A percentile compares a stretch with the other conserved stretches of the same genome.
Evolutionary conservation across 2,329 filamentous ascomycete genomes (phyloP).

Genomic region (Diaporthe sp.): DNA sequence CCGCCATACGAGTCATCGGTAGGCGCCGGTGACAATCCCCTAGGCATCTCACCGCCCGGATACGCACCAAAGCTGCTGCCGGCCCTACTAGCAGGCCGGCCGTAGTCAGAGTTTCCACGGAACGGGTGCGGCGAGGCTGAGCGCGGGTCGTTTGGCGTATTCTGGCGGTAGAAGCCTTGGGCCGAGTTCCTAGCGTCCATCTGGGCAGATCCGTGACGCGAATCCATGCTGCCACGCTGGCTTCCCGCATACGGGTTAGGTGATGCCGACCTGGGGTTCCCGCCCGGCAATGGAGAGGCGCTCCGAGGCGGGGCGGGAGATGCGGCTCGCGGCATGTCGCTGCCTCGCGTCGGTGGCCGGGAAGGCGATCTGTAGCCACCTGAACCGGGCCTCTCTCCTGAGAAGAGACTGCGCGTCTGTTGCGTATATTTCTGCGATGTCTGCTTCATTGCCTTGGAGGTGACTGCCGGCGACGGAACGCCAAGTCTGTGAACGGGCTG

Average conservation of each 20-base stretch:
- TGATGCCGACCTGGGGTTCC: conserved; percentile 65
- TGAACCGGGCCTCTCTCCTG: conserved; percentile 51
- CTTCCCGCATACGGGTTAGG: conserved; percentile 72
- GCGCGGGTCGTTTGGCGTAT: conserved; percentile 63
- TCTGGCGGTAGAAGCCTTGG: conserved; percentile 64
- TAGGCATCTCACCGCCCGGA: conserved; percentile 56
- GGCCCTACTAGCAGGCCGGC: conserved; percentile 49
- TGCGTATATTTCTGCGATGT: conserved; percentile 89
- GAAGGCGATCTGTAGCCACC: conserved; percentile 58
- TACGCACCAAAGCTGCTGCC: conserved; percentile 43
- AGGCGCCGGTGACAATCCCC: conserved; percentile 58
- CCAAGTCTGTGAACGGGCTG: conserved; percentile 83
- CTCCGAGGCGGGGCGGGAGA: conserved; percentile 78
- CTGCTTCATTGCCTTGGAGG: conserved; percentile 94
- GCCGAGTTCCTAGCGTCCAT: conserved; percentile 60
- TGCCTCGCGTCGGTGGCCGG: conserved; percentile 70
- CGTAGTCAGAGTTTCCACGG: conserved; percentile 45
- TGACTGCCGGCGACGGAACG: conserved; percentile 91
- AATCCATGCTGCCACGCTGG: conserved; percentile 48
- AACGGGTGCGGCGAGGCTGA: conserved; percentile 63
- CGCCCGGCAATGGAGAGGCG: conserved; percentile 71
- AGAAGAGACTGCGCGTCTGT: conserved; percentile 85
- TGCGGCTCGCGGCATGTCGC: conserved; percentile 68
- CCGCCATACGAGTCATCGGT: conserved; percentile 67
- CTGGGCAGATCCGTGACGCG: conserved; percentile 51